phyloP scores from a whole-genome alignment of 2,329 filamentous ascomycete genomes.

The Microsporum ferrugineum region DNA sequence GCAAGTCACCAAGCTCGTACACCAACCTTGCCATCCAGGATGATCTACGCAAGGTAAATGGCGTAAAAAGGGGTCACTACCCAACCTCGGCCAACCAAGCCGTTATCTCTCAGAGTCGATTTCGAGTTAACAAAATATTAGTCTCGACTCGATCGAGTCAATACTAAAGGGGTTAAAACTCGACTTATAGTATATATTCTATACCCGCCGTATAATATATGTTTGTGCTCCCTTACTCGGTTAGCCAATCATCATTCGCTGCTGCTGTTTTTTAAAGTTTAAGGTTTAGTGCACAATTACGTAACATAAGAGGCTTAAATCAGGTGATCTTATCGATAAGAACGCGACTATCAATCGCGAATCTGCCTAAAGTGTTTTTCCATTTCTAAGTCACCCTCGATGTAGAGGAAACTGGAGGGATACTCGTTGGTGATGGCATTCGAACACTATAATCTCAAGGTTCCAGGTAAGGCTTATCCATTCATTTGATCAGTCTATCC shows the following conservation, averaged over 20 bases:
- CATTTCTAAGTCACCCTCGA: not conserved
- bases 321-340: not conserved
- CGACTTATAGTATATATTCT: too few relatives aligned
- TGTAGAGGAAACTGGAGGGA: not conserved
- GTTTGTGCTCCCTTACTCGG: too few relatives aligned
- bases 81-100: not conserved
- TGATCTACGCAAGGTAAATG: not conserved
- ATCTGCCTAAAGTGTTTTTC: not conserved
- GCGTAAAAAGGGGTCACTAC: not conserved
- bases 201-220: too few relatives aligned
- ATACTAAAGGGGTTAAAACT: too few relatives aligned
- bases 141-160: too few relatives aligned
- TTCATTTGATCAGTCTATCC: not conserved
- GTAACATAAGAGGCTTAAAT: too few relatives aligned
- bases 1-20: not conserved
- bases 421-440: not conserved
- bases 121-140: too few relatives aligned
- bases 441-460: not conserved
- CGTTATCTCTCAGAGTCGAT: not conserved
- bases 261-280: too few relatives aligned
- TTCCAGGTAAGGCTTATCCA: not conserved
- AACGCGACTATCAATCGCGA: not conserved
- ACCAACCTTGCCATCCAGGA: not conserved
- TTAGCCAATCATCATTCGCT: too few relatives aligned
- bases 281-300: too few relatives aligned